phyloP scores from a whole-genome alignment of 331 rosid species.

The Acacia concinna region DNA sequence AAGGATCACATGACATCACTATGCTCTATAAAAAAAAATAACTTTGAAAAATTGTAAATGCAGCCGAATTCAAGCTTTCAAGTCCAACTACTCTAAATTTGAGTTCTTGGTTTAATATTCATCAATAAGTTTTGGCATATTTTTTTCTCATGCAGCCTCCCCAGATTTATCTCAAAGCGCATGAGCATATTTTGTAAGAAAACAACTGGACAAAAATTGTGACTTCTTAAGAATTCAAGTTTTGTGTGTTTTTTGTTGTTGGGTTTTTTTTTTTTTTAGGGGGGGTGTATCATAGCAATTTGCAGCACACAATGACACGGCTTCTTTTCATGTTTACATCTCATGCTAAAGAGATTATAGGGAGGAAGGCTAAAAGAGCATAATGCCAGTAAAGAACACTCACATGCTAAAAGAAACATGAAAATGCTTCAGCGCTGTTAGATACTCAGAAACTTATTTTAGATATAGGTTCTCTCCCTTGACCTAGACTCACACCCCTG shows the following conservation, averaged over 20 bases:
- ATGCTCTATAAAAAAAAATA: too few species aligned
- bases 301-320: not conserved
- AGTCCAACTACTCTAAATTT: conserved; percentile 11
- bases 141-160: not conserved
- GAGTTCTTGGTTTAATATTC: not conserved
- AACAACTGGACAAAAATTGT: not conserved
- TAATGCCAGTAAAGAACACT: not conserved
- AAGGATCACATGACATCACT: too few species aligned
- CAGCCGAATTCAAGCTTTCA: not conserved
- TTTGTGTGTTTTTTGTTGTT: too few species aligned
- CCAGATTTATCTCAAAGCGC: not conserved
- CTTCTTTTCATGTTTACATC: not conserved
- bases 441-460: not conserved
- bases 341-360: not conserved
- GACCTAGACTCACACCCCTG: not conserved
- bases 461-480: not conserved
- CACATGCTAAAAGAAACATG: not conserved
- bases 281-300: too few species aligned
- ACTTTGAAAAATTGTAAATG: conserved; percentile 9
- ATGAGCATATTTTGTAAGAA: not conserved
- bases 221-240: not conserved
- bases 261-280: too few species aligned
- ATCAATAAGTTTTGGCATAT: not conserved
- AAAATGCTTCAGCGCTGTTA: not conserved
- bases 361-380: not conserved